Percentiles rank a stretch among this genome's conserved stretches.
Conservation (phyloP, 2,329 filamentous ascomycete genomes). For the Incumbomyces lentus region DNA sequence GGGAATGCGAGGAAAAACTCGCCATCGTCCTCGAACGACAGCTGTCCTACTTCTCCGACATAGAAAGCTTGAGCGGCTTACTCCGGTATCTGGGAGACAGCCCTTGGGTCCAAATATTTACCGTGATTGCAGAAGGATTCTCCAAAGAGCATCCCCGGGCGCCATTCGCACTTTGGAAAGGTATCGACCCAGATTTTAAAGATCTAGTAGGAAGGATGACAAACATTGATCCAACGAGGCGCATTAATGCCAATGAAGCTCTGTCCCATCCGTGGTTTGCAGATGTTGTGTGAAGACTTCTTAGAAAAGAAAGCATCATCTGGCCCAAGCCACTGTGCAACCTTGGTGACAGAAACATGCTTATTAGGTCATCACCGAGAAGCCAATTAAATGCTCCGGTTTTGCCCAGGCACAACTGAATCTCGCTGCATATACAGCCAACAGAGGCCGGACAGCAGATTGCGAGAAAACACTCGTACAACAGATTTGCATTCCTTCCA, state of each 20-base stretch:
- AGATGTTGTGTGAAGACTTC: constrained; percentile 2
- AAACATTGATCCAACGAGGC: constrained; percentile 24
- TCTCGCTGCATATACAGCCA: no score
- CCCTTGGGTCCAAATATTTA: constrained; percentile 31
- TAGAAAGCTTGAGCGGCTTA: constrained; percentile 31
- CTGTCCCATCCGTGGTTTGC: constrained; percentile 25
- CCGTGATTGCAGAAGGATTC: constrained; percentile 31
- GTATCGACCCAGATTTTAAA: constrained; percentile 28
- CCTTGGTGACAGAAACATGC: no score
- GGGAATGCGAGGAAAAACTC: constrained; percentile 28
- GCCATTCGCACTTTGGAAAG: constrained; percentile 33
- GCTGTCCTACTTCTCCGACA: constrained; percentile 39
- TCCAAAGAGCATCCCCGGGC: constrained; percentile 31
- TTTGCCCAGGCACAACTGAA: no score
- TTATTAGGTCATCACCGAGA: no score
- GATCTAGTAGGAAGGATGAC: constrained; percentile 24
- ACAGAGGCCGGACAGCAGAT: no score
- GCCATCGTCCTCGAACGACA: constrained; percentile 36
- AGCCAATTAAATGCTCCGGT: no score
- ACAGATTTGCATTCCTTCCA: no score
- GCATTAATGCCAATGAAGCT: constrained; percentile 25
- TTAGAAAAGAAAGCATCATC: no score
- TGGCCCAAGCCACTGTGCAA: no score
- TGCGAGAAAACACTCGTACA: no score
- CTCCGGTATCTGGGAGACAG: constrained; percentile 34